Evolutionary conservation across 1,139 yeast species (phyloP), one percentile per base, ranked within the genome.

Genomic region (Lizanozyma gosingica): DNA sequence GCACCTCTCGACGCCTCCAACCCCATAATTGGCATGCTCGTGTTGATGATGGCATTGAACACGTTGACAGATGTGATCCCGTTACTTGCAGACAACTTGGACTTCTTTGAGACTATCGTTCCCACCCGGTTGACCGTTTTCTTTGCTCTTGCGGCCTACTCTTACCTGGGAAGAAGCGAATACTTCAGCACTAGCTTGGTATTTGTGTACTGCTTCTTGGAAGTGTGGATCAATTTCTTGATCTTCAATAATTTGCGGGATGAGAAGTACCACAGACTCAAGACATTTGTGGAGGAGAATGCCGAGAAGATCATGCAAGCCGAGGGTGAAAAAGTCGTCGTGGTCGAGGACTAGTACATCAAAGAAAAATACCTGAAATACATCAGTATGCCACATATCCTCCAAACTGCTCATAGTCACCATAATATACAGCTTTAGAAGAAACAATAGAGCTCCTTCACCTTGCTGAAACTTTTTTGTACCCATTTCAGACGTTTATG

Each of bases 151-250:
- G 77, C 77, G 9, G 61, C 62, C 11, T 70, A 63, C 49, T 48
- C 70, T 34, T 73, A 71, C 55, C 45, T 68, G 35, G 66, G 62
- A 2, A 39, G 47, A 34, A 52, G 65, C 4, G 67, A 67, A 40
- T 60, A 63, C 33, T 41, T 81, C 17, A 78, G 82, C 51, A 82
- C 81, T 58, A 80, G 78, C 53, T 65, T 78, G 37, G 73, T 80
- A 2, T 79, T 82, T 47, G 65, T 75, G 2, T 82, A 74, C 54
- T 58, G 78, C n/a, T 80, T 82, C 50, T 55, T 76, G 47, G 94
- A 83, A 54, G 69, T 82, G 29, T 83, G 90, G 90, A 63, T 79
- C 52, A 80, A 81, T 50, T 78, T 81, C 46, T 62, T 82, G 50
- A 71, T 80, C 38, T 82, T 69, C 56, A 76, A 73, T 53, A 72